Evolutionary conservation across 2,329 filamentous ascomycete genomes (phyloP).

Genomic region (Tricladium varicosporioides): DNA sequence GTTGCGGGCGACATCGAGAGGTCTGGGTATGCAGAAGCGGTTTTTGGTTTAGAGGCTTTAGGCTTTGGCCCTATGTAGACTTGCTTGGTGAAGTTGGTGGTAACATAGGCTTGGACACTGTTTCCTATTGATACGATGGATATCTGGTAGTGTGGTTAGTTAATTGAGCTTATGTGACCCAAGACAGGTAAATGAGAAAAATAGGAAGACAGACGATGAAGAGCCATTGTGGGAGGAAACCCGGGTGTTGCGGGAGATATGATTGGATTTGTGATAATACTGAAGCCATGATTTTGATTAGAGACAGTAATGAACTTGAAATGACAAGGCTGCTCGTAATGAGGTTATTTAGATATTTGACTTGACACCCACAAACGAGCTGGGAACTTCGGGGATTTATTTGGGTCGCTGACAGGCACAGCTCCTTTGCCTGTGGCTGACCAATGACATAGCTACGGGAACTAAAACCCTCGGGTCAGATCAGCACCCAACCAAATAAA

Average conservation of each 20-base stretch:
- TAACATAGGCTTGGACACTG: slow-evolving; percentile 78
- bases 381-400: no score
- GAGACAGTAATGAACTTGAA: no score
- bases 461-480: no score
- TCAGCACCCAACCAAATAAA: no score
- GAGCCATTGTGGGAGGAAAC: slow-evolving; percentile 63
- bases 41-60: slow-evolving; percentile 65
- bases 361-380: no score
- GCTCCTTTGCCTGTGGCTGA: no score
- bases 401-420: no score
- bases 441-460: no score
- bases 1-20: slow-evolving; percentile 58
- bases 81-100: slow-evolving; percentile 77
- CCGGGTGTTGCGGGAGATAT: slow-evolving; percentile 37
- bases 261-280: slow-evolving; percentile 19
- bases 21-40: slow-evolving; percentile 57
- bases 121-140: slow-evolving; percentile 82
- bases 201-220: slow-evolving; percentile 50
- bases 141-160: slow-evolving; percentile 52
- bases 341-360: no score
- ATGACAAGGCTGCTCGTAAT: no score
- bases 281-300: slow-evolving; percentile 14
- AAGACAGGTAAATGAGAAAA: background rate
- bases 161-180: background rate
- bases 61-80: slow-evolving; percentile 77